A percentile compares a stretch with the other conserved stretches of the same genome.
Evolutionary conservation across 177 flowering plant genomes (phyloP).

Genomic region (Vitis hybrid): DNA sequence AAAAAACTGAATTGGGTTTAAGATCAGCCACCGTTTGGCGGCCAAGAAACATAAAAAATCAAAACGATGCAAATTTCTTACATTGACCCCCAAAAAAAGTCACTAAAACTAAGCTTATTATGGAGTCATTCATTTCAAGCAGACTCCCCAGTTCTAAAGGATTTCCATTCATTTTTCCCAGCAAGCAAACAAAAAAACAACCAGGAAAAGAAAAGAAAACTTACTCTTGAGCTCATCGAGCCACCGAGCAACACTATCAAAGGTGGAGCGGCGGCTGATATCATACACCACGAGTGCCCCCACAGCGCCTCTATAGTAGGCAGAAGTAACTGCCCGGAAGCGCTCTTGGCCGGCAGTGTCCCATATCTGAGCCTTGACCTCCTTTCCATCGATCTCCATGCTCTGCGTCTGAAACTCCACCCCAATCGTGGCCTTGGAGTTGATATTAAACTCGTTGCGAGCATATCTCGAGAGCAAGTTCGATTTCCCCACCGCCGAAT

Average conservation of each 20-base stretch:
- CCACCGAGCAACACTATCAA: constrained; percentile 37
- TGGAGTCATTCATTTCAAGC: too few species aligned
- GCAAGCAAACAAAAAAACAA: neutral
- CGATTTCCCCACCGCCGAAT: constrained; percentile 46
- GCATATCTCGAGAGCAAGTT: constrained; percentile 39
- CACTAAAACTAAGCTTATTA: too few species aligned
- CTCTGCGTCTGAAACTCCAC: constrained; percentile 50
- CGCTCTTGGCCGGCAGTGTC: constrained; percentile 50
- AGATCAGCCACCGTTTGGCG: too few species aligned
- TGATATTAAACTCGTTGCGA: constrained; percentile 38
- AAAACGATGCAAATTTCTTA: too few species aligned
- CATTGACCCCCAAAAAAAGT: too few species aligned
- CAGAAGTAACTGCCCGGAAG: constrained; percentile 45
- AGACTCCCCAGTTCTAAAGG: neutral
- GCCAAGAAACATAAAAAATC: too few species aligned
- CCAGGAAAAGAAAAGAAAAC: neutral
- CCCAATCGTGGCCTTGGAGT: constrained; percentile 47
- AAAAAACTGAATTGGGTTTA: too few species aligned
- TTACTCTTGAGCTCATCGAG: constrained; percentile 45
- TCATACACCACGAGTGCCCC: constrained; percentile 45
- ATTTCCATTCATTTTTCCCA: neutral
- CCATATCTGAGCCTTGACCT: constrained; percentile 53
- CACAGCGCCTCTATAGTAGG: constrained; percentile 47
- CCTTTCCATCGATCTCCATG: constrained; percentile 44
- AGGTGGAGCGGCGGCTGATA: constrained; percentile 40